These are phyloP conservation scores for Glycine soja DNA, from an alignment of 306 rosid species.

Conservation along the genomic window DNA sequence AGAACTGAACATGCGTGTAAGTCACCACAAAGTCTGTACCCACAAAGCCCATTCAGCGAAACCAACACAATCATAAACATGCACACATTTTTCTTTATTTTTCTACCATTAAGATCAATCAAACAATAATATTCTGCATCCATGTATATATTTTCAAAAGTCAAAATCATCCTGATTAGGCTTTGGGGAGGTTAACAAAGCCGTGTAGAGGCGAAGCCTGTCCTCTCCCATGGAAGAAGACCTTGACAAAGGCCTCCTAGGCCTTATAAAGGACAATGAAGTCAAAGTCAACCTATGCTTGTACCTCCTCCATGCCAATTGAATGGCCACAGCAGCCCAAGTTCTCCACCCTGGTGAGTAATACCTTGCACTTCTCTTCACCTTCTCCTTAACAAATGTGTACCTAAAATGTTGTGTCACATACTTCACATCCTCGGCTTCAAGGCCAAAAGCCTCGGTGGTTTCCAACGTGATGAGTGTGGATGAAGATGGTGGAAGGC, in stretches of 20 bases:
- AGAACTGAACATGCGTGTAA: too few relatives aligned
- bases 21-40: too few relatives aligned
- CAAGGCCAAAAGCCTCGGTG: conserved; percentile 85
- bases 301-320: conserved; percentile 87
- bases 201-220: conserved; percentile 80
- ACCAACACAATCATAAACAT: too few relatives aligned
- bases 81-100: too few relatives aligned
- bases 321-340: conserved; percentile 93
- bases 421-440: conserved; percentile 81
- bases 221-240: conserved; percentile 85
- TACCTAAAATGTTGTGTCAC: conserved; percentile 78
- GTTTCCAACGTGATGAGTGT: conserved; percentile 80
- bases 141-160: conserved; percentile 33
- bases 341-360: conserved; percentile 96
- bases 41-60: too few relatives aligned
- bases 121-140: too few relatives aligned
- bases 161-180: conserved; percentile 82
- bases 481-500: conserved; percentile 79
- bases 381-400: conserved; percentile 73
- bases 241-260: conserved; percentile 77
- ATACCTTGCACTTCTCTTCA: conserved; percentile 86
- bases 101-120: too few relatives aligned
- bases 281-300: conserved; percentile 72
- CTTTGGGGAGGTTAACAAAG: conserved; percentile 86
- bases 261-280: conserved; percentile 78